Conservation (phyloP, 1,139 yeast species). For the Meyerozyma guilliermondii region DNA sequence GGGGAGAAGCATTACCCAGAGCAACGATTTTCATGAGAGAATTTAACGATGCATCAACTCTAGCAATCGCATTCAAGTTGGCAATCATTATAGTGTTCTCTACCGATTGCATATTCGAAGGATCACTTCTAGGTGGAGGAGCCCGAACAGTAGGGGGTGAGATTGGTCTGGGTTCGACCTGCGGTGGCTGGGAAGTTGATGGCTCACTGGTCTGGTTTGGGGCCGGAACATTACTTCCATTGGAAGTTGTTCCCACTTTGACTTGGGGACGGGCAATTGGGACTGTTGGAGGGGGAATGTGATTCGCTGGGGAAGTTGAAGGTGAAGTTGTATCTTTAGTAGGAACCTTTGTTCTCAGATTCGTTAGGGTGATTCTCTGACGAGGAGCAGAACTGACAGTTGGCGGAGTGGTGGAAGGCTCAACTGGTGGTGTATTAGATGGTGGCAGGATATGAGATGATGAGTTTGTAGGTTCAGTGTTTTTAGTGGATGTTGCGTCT, state of each 20-base stretch:
- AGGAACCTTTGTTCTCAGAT: not conserved
- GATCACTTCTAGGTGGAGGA: constrained; percentile 15
- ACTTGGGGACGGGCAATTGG: constrained; percentile 2
- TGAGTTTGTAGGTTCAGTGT: too few species aligned
- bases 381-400: constrained; percentile 7
- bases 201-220: not conserved
- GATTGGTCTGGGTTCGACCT: constrained; percentile 2
- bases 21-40: constrained; percentile 81
- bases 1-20: constrained; percentile 65
- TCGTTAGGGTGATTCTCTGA: not conserved
- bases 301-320: not conserved
- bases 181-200: not conserved
- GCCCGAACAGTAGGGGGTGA: constrained; percentile 8
- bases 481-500: too few species aligned
- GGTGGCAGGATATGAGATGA: too few species aligned
- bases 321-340: not conserved
- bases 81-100: constrained; percentile 78
- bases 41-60: constrained; percentile 61
- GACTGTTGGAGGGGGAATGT: constrained; percentile 7
- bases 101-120: constrained; percentile 48
- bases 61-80: constrained; percentile 77
- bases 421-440: constrained; percentile 3
- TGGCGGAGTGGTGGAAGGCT: constrained; percentile 4
- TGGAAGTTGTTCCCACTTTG: not conserved
- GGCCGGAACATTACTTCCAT: not conserved